Conservation (phyloP, 352 stramenopile genomes). For the Phytophthora colocasiae region DNA sequence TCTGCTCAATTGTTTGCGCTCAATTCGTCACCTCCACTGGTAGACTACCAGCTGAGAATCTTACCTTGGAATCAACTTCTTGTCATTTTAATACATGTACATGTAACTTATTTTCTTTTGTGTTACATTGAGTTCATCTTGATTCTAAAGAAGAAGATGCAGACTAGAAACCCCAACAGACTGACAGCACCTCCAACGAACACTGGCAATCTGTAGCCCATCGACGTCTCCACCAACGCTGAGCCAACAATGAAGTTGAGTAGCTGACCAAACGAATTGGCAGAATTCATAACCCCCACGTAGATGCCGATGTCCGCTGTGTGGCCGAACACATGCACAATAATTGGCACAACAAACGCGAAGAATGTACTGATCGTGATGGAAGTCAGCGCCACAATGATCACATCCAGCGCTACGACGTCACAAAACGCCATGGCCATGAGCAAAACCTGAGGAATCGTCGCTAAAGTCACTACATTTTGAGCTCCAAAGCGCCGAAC, state of each 20-base stretch:
- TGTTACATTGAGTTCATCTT: conserved; percentile 53
- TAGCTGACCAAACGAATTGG: conserved; percentile 58
- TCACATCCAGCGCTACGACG: conserved; percentile 38
- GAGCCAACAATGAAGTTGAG: conserved; percentile 60
- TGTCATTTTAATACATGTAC: no score
- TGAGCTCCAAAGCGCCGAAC: conserved; percentile 46
- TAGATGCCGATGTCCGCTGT: conserved; percentile 53
- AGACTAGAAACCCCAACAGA: conserved; percentile 40
- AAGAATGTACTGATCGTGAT: conserved; percentile 57
- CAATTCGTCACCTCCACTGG: no score
- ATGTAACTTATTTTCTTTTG: neutral
- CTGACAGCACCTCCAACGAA: conserved; percentile 53
- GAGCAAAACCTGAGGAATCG: conserved; percentile 50
- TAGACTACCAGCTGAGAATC: no score
- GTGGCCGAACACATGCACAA: conserved; percentile 55
- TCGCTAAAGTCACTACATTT: conserved; percentile 38
- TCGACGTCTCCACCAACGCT: conserved; percentile 48
- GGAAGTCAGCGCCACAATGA: conserved; percentile 49
- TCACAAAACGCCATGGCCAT: conserved; percentile 55
- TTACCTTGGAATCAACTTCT: no score
- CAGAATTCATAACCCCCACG: conserved; percentile 61
- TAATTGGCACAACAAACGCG: conserved; percentile 54
- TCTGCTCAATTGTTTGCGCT: neutral
- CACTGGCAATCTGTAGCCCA: conserved; percentile 51
- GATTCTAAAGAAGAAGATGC: conserved; percentile 42